A percentile compares a stretch with the other conserved stretches of the same genome.
These are phyloP conservation scores for Linum tenue DNA, from an alignment of 345 rosid genomes.

Conservation along the genomic window DNA sequence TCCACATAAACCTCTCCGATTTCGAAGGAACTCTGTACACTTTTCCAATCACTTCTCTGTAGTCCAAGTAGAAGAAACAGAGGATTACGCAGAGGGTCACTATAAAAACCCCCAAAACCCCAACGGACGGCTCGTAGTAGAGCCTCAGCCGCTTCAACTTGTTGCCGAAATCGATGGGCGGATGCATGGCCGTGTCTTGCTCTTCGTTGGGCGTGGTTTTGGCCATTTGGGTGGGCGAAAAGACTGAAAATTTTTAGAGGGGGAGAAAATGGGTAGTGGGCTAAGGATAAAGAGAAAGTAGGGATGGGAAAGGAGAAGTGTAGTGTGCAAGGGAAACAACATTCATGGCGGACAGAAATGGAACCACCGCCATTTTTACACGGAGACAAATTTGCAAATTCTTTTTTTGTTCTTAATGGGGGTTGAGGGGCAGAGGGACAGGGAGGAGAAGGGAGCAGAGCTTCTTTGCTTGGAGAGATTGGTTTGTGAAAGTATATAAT, in stretches of 20 bases:
- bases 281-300: neutral
- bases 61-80: slow-evolving; percentile 39
- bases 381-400: neutral
- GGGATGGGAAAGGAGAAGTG: neutral
- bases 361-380: neutral
- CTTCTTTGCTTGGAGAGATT: neutral
- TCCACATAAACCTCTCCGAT: slow-evolving; percentile 54
- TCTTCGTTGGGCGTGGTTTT: too few relatives aligned
- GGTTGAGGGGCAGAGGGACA: neutral
- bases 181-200: neutral
- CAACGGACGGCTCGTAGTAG: neutral
- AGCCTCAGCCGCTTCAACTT: slow-evolving; percentile 2
- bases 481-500: neutral
- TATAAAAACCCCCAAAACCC: neutral
- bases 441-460: neutral
- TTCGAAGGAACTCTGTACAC: slow-evolving; percentile 41
- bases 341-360: neutral
- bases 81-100: neutral
- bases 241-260: neutral
- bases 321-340: neutral
- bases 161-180: neutral
- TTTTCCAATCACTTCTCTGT: slow-evolving; percentile 31
- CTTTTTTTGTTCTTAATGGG: neutral
- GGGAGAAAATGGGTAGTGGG: neutral
- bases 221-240: neutral